phyloP scores from a whole-genome alignment of 2,329 filamentous ascomycete species.

The Ophiostoma tasmaniense region DNA sequence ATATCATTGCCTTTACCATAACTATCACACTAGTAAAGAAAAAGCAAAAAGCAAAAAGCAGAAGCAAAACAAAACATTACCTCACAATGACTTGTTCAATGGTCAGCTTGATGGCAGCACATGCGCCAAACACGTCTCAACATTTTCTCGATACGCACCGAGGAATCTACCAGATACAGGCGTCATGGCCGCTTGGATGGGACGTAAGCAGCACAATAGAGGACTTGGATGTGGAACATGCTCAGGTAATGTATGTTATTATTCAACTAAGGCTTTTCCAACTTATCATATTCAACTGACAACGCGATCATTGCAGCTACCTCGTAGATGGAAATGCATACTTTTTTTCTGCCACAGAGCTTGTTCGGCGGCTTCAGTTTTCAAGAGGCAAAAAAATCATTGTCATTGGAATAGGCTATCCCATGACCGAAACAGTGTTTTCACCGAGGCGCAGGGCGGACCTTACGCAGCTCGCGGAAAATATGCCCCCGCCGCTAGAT shows the following conservation, averaged over 20 bases:
- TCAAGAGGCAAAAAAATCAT: background rate
- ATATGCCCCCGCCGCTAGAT: background rate
- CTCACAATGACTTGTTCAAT: background rate
- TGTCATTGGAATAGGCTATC: background rate
- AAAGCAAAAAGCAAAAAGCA: no score
- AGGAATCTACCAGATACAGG: background rate
- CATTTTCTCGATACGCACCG: background rate
- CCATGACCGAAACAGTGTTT: background rate
- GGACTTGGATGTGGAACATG: background rate
- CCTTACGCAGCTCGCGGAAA: background rate
- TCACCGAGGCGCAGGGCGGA: background rate
- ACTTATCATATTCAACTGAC: background rate
- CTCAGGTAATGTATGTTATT: background rate
- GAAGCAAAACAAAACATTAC: background rate
- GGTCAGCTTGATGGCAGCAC: background rate
- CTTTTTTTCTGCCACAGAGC: background rate
- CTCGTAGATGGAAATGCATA: background rate
- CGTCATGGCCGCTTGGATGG: background rate
- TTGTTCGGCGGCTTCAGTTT: background rate
- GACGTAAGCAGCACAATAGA: background rate
- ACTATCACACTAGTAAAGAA: background rate
- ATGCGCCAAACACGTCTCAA: background rate
- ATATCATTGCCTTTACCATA: no score
- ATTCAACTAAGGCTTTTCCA: background rate
- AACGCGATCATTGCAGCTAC: background rate